Evolutionary conservation across 1,139 yeast species (phyloP), one percentile per base, ranked within the genome.

Genomic region (Saccharomyces hybrid): DNA sequence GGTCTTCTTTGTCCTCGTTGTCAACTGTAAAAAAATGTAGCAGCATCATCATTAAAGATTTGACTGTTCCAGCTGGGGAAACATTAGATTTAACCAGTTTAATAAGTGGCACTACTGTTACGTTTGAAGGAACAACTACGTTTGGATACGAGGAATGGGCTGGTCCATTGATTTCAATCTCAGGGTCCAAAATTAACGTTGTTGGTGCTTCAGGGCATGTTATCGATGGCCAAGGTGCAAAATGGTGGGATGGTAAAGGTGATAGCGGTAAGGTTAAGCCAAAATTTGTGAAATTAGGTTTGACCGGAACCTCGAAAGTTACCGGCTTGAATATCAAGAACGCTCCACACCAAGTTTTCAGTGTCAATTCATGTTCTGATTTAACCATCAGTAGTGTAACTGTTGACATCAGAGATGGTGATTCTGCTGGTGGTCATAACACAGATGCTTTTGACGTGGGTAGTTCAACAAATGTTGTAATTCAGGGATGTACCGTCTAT

Each of bases 161-260:
- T 26, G 62, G 61, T 47, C 62, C 62, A 19, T 52, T 59, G 42
- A 52, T 59, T 29, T 16, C 49, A 6, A 57, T 54, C 32, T 47
- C 55, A 34, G 62, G 62, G 49, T 42, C 52, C 9, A 51, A 48
- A 16, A 51, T 59, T 31, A 57, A 50, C 16, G 57, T 59, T 34
- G 51, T 48, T 21, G 62, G 62, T 44, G 54, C 55, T 2, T 51
- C 57, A 9, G 58, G 58, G 46, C 56, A 58, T 50, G 52, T 54
- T 19, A 48, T 59, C 14, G 52, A 59, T 34, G 62, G 62, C 47
- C 44, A 55, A 7, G 60, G 62, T 47, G 52, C 56, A 2, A 50
- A 48, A 44, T 58, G 59, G 56, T 59, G 61, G 61, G 60, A 59
- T 50, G 59, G 62, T 48, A 19, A 51, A 50, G 62, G 62, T 38